Conservation (phyloP, 2,329 filamentous ascomycete species). For the Xylaria multiplex region DNA sequence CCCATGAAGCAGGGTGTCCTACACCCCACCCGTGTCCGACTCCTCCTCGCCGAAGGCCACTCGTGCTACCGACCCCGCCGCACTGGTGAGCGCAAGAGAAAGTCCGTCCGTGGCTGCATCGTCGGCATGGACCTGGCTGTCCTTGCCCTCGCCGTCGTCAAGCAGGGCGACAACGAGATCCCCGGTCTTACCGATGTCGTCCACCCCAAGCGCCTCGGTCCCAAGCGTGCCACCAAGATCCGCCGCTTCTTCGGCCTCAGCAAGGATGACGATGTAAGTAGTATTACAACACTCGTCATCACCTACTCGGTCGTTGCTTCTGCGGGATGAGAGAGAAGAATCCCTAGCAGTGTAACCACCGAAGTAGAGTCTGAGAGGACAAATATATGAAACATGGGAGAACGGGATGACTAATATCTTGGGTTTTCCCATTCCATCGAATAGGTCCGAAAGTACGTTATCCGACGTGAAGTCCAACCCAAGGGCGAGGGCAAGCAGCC, state of each 20-base stretch:
- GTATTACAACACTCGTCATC: conserved; percentile 70
- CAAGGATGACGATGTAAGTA: conserved; percentile 99
- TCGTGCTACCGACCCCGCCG: conserved; percentile 99
- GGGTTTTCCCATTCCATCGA: conserved; percentile 45
- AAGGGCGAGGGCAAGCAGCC: conserved; percentile 97
- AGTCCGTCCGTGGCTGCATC: conserved; percentile 99
- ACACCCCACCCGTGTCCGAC: conserved; percentile 97
- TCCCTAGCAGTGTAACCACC: conserved; percentile 60
- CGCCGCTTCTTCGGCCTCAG: conserved; percentile 99
- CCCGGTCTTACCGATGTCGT: conserved; percentile 97
- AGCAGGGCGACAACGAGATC: conserved; percentile 95
- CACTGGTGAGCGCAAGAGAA: conserved; percentile 98
- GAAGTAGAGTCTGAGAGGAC: conserved; percentile 52
- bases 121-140: conserved; percentile 95
- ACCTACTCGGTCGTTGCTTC: conserved; percentile 70
- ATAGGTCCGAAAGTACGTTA: conserved; percentile 99
- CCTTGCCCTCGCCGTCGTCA: conserved; percentile 93
- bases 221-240: conserved; percentile 99
- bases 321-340: conserved; percentile 53
- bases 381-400: conserved; percentile 34
- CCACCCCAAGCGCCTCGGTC: conserved; percentile 98
- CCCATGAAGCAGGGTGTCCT: conserved; percentile 99
- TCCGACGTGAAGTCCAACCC: conserved; percentile 96
- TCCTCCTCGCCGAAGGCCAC: conserved; percentile 95
- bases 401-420: conserved; percentile 53